Evolutionary conservation across 306 rosid genomes (phyloP).

Genomic region (Acacia acuminata): DNA sequence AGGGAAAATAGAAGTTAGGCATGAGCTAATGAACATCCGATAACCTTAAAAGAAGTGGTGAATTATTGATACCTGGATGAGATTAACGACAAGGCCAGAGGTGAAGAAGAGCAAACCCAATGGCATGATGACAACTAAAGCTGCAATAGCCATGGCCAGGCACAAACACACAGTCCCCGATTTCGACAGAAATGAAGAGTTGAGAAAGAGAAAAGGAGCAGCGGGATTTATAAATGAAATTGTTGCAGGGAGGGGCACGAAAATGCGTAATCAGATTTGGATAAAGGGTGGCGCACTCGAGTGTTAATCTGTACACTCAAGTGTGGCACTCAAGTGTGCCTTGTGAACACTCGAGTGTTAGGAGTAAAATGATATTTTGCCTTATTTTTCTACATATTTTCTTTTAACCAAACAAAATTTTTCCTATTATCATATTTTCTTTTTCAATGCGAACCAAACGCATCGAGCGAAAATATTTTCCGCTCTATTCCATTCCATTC

Average conservation of each 20-base stretch:
- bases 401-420: too few species aligned
- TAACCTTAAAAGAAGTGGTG: not conserved
- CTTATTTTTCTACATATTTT: too few species aligned
- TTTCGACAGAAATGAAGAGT: constrained; percentile 10
- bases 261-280: not conserved
- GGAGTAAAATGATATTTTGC: too few species aligned
- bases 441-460: too few species aligned
- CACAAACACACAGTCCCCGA: constrained; percentile 5
- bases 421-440: too few species aligned
- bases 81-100: constrained; percentile 82
- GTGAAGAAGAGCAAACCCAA: constrained; percentile 81
- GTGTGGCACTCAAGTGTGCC: too few species aligned
- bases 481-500: too few species aligned
- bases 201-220: not conserved
- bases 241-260: not conserved
- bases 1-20: not conserved
- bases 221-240: constrained; percentile 1
- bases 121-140: constrained; percentile 84
- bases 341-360: too few species aligned
- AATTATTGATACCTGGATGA: constrained; percentile 62
- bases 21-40: not conserved
- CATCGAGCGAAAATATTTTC: too few species aligned
- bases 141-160: constrained; percentile 75
- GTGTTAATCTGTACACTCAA: too few species aligned
- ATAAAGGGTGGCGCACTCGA: not conserved